A percentile compares a stretch with the other conserved stretches of the same genome.
These are phyloP conservation scores for Talaromyces verruculosus DNA, from an alignment of 2,329 filamentous ascomycete genomes.

Conservation along the genomic window DNA sequence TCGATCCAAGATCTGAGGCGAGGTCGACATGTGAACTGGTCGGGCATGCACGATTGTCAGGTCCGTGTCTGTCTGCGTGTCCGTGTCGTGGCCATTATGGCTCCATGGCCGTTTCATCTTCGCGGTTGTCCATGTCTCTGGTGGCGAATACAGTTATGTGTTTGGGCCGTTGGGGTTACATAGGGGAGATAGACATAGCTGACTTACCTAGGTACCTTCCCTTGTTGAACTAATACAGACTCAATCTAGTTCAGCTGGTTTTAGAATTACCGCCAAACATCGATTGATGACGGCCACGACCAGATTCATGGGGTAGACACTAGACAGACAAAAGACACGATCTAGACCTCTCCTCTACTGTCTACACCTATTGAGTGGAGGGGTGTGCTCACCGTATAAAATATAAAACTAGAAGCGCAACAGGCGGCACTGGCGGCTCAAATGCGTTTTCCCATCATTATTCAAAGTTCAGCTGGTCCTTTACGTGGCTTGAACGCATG, in stretches of 20 bases:
- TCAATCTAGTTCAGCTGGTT: no score
- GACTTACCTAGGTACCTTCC: no score
- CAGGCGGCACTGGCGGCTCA: background rate
- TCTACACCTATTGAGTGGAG: background rate
- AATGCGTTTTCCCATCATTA: background rate
- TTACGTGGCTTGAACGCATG: constrained; percentile 1
- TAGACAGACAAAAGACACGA: background rate
- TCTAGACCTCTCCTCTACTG: background rate
- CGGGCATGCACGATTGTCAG: background rate
- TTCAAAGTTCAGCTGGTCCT: background rate
- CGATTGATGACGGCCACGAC: no score
- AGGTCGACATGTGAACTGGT: background rate
- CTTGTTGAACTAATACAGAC: no score
- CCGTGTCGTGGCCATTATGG: no score
- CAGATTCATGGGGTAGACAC: no score
- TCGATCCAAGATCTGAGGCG: background rate
- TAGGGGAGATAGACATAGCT: background rate
- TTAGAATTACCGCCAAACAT: no score
- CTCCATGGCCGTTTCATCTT: background rate
- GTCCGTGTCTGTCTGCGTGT: background rate
- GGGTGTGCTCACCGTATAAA: background rate
- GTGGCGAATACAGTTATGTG: background rate
- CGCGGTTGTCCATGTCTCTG: background rate
- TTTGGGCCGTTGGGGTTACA: no score
- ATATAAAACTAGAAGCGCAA: background rate